Evolutionary conservation across 306 rosid species (phyloP), one percentile per base, ranked within the genome.

Genomic region (Quercus cerris): DNA sequence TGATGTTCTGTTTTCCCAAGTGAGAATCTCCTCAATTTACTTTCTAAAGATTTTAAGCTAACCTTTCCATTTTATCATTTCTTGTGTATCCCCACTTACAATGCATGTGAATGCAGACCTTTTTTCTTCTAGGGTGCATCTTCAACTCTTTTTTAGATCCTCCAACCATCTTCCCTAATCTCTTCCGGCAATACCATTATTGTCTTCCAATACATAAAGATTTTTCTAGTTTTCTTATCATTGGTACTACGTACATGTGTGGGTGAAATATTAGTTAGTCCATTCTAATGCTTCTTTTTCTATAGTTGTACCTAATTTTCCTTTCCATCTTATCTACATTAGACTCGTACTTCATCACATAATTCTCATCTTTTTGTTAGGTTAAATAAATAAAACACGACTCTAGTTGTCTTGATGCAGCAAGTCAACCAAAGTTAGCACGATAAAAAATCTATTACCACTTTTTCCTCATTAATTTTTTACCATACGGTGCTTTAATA

Each of bases 131-230:
- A 28, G 33, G 3, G 13, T 44, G 72, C 23, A 71, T 67, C 49
- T 57, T 78, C 52, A 71, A 52, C 56, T 74, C 75, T 73, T 78
- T 25, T 33, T 44, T 13, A 33, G 51, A 17, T 55, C 54, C 52
- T 52, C 77, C 44, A 75, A 55, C 69, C 68, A 3, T 69, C 52
- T 28, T 52, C 49, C 70, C 17, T 25, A 27, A 78, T 76, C 27
- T 61, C 62, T 73, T 75, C 22, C 11, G 19, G 68, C 68, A 63
- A 28, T 20, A 46, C 69, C 15, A 46, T 46, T 22, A 17, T 22
- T 68, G 68, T 68, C 75, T 77, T 56, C 77, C 74, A 66, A 49
- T 56, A 75, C 15, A 57, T 13, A 70, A 56, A 67, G 56, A 70
- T 49, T 49, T 49, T 49, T 49, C 54, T 49, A 49, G 54, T 49